Evolutionary conservation across 345 rosid species (phyloP), one percentile per base, ranked within the genome.

Genomic region (Mallotus nudiflorus): DNA sequence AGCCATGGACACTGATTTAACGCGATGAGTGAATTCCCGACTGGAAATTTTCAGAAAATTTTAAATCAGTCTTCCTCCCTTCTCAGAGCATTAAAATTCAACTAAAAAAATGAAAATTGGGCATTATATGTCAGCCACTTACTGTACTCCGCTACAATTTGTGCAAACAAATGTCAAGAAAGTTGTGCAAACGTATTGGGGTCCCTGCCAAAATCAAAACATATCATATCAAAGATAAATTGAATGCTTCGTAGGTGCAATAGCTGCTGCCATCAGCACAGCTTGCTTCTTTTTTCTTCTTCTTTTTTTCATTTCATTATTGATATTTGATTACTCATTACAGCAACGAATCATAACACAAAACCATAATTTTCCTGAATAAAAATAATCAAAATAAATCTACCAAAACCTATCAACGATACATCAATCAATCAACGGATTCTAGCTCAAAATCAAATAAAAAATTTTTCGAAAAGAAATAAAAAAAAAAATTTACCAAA

Each of bases 141-240:
- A 92, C 97, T 95, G 99, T 52, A 89, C 79, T 72, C 96, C 97
- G 20, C 97, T 86, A 73, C 97, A 92, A 63, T 79, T 90, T 45
- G 84, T 87, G 86, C 99, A 95, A 62, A 92, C 83, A 81, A 95
- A 95, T 59, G 97, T 87, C 68, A 74, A 83, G 82, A 95, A 95
- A 25, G 92, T 92, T 67, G 96, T 85, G 82, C 99, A 95, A 40
- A 90, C 97, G 73, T 92, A 95, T 72, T 95, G 99, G 1, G 99
- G 97, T 65, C 97, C 99, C 99, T 95, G 88, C 70, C 62, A 51
- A 45, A 68, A 66, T 3, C 1, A 64, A 74, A 27, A 66, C 9
- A 37, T 25, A 61, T 22, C 16, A 37, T 31, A 60, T 19, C 46
- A 24, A n/a, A 20, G 6, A n/a, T n/a, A n/a, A n/a, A n/a, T n/a